Percentiles rank a stretch among this genome's conserved stretches.
These are phyloP conservation scores for Candida fluviatilis DNA, from an alignment of 805 yeast species.

Conservation along the genomic window DNA sequence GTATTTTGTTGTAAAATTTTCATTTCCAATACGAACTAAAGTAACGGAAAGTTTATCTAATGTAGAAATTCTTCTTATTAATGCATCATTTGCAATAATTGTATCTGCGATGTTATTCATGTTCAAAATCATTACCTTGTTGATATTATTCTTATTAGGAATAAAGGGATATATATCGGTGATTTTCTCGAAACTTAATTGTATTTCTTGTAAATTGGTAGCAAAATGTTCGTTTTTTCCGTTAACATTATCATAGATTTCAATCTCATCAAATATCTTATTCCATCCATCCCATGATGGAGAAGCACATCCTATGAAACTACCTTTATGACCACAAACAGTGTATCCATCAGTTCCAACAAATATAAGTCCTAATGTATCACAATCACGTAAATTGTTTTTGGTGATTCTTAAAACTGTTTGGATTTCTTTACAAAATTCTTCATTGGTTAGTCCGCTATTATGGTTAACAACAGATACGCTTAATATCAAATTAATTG, in stretches of 20 bases:
- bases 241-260: conserved; percentile 21
- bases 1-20: conserved; percentile 12
- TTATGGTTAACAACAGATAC: conserved; percentile 35
- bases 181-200: conserved; percentile 23
- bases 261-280: conserved; percentile 34
- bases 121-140: conserved; percentile 14
- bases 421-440: conserved; percentile 22
- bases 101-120: conserved; percentile 9
- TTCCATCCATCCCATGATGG: conserved; percentile 49
- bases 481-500: conserved; percentile 40
- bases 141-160: conserved; percentile 8
- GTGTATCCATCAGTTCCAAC: conserved; percentile 45
- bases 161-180: conserved; percentile 23
- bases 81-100: neutral
- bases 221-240: conserved; percentile 5
- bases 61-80: conserved; percentile 4
- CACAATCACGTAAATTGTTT: conserved; percentile 28
- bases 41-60: conserved; percentile 19
- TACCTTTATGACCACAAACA: conserved; percentile 30
- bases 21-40: conserved; percentile 20
- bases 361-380: conserved; percentile 45
- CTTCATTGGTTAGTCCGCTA: conserved; percentile 19
- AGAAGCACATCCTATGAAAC: conserved; percentile 44
- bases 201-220: conserved; percentile 20
- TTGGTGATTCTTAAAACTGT: conserved; percentile 21